Evolutionary conservation across 2,329 filamentous ascomycete genomes (phyloP), one percentile per base, ranked within the genome.

Genomic region (Talaromyces sp.): DNA sequence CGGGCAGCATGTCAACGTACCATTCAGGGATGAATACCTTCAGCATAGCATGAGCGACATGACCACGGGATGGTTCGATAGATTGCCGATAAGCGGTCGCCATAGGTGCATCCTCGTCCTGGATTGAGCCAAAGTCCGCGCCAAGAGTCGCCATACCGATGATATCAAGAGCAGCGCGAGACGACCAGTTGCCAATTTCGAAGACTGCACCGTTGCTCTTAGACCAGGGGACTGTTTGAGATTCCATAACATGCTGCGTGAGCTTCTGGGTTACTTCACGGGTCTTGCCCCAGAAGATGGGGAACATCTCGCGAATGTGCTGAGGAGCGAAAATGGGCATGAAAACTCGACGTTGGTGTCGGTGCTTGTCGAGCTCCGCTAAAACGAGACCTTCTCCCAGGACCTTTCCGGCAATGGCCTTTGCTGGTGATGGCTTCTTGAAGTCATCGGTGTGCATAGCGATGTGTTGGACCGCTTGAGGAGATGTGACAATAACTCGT

Each of bases 91-190:
- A 47, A 16, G 30, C 33, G 11, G 30, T 4, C 17, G 33, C 44
- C 30, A 47, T 29, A n/a, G 44, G 32, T n/a, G 30, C 33, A 36
- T 35, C 13, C 17, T 47, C 44, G 2, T 37, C 9, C 19, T 47
- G 11, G 10, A 47, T 22, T 4, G 44, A 47, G 7, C 44, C 44
- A 2, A 47, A 47, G 16, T 47, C 44, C 22, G 20, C 22, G 3
- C 44, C 44, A 47, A 47, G 4, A 7, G 30, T 37, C 9, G 44
- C 44, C 33, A 47, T 35, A 24, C 44, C 44, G 16, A 47, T 47
- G 30, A 47, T 37, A 22, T 47, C 44, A 14, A 47, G 44, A 35
- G 44, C 44, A 13, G 30, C 30, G 5, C 44, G 44, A 47, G 44
- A 47, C 27, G 44, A 16, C 44, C 44, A 47, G 44, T 47, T 17